phyloP scores from a whole-genome alignment of 352 stramenopile species.

The Globisporangium nunn region DNA sequence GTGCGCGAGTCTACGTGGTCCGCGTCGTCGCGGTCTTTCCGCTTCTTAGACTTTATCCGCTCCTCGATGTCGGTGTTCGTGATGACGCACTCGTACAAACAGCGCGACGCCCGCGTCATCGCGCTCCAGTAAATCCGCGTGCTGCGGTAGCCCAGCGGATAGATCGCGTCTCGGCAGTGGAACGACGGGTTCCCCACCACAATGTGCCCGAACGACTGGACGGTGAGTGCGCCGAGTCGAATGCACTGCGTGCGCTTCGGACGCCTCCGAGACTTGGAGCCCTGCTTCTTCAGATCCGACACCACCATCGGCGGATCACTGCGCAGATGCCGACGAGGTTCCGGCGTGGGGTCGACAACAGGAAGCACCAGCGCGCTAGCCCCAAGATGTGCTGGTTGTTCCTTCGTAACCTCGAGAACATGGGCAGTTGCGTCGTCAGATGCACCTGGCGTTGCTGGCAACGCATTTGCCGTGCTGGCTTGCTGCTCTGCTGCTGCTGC shows the following conservation, averaged over 20 bases:
- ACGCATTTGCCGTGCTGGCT: not conserved
- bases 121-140: slow-evolving; percentile 92
- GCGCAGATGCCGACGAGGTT: slow-evolving; percentile 33
- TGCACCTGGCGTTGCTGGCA: not conserved
- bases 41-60: slow-evolving; percentile 13
- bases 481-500: not conserved
- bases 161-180: slow-evolving; percentile 84
- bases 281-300: slow-evolving; percentile 61
- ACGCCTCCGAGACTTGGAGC: slow-evolving; percentile 27
- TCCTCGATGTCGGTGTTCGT: slow-evolving; percentile 71
- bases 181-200: slow-evolving; percentile 81
- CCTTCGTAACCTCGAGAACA: not conserved
- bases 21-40: not conserved
- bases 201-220: slow-evolving; percentile 75
- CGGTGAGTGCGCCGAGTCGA: slow-evolving; percentile 65
- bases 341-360: slow-evolving; percentile 35
- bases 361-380: slow-evolving; percentile 19
- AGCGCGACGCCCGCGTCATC: slow-evolving; percentile 40
- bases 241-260: slow-evolving; percentile 52
- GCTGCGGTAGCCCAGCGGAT: slow-evolving; percentile 84
- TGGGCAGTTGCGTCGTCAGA: not conserved
- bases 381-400: not conserved
- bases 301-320: slow-evolving; percentile 32
- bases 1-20: not conserved
- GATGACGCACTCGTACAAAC: slow-evolving; percentile 90